Percentiles rank a stretch among this genome's conserved stretches.
Conservation (phyloP, 345 rosid genomes). For the Pugionium cornutum region DNA sequence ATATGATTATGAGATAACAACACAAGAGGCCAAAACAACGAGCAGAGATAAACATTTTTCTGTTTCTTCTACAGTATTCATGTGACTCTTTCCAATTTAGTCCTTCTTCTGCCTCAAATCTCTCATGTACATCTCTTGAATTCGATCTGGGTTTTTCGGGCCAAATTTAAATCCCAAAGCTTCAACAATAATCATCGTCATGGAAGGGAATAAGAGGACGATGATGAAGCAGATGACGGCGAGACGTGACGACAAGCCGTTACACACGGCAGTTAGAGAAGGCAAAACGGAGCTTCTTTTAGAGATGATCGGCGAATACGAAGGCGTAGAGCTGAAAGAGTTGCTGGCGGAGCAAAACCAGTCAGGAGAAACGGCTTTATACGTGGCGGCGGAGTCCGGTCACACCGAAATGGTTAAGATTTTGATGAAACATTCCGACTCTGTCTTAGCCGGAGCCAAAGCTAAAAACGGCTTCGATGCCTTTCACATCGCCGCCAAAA, state of each 20-base stretch:
- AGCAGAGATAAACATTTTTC: slow-evolving; percentile 17
- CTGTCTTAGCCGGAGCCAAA: slow-evolving; percentile 56
- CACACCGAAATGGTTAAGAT: slow-evolving; percentile 60
- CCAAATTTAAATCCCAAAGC: not conserved
- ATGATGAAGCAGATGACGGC: slow-evolving; percentile 71
- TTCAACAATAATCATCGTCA: slow-evolving; percentile 1
- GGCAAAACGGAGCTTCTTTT: slow-evolving; percentile 51
- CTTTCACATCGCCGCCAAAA: slow-evolving; percentile 87
- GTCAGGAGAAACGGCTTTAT: slow-evolving; percentile 80
- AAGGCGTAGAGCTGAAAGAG: slow-evolving; percentile 50
- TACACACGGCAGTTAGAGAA: slow-evolving; percentile 67
- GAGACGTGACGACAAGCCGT: slow-evolving; percentile 70
- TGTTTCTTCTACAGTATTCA: slow-evolving; percentile 29
- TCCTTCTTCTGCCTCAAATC: slow-evolving; percentile 10
- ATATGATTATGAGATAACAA: slow-evolving; percentile 5
- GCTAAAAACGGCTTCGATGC: slow-evolving; percentile 88
- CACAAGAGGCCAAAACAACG: slow-evolving; percentile 33
- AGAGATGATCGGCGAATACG: slow-evolving; percentile 51
- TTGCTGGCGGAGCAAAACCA: slow-evolving; percentile 68
- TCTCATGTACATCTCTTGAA: slow-evolving; percentile 9
- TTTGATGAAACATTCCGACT: slow-evolving; percentile 60
- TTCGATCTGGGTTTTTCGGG: slow-evolving; percentile 11
- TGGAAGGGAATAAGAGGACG: slow-evolving; percentile 48
- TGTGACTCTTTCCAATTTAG: slow-evolving; percentile 31
- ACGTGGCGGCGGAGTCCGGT: slow-evolving; percentile 81